A percentile compares a stretch with the other conserved stretches of the same genome.
These are phyloP conservation scores for Selaginella tamariscina DNA, from an alignment of 75 land plant genomes.

Conservation along the genomic window DNA sequence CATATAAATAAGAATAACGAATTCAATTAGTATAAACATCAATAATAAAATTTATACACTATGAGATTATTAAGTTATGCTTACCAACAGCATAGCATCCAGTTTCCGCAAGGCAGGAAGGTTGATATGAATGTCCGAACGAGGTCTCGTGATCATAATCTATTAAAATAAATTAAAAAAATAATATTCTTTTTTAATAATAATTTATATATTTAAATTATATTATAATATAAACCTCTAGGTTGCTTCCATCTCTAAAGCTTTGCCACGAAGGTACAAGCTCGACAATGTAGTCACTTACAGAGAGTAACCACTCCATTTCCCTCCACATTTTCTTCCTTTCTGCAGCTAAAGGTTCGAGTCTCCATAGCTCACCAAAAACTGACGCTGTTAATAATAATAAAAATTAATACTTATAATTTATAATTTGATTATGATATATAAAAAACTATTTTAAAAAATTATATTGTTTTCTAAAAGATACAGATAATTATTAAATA, in stretches of 20 bases:
- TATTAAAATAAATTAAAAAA: slow-evolving; percentile 13
- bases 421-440: too few species aligned
- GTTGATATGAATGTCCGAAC: slow-evolving; percentile 60
- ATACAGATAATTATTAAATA: too few species aligned
- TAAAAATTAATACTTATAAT: background rate
- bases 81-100: slow-evolving; percentile 74
- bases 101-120: slow-evolving; percentile 74
- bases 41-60: background rate
- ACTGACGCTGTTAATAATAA: slow-evolving; percentile 33
- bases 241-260: slow-evolving; percentile 52
- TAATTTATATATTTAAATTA: too few species aligned
- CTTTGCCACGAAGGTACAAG: slow-evolving; percentile 48
- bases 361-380: slow-evolving; percentile 54
- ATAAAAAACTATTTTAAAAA: too few species aligned
- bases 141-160: slow-evolving; percentile 72
- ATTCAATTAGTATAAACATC: background rate
- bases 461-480: too few species aligned
- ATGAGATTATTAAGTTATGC: slow-evolving; percentile 5
- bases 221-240: slow-evolving; percentile 37
- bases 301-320: slow-evolving; percentile 66
- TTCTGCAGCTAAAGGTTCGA: slow-evolving; percentile 46
- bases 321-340: slow-evolving; percentile 58
- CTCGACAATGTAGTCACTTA: slow-evolving; percentile 66
- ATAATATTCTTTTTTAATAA: background rate
- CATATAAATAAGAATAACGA: background rate